Conservation (phyloP, 306 rosid species). For the Malus orientalis region DNA sequence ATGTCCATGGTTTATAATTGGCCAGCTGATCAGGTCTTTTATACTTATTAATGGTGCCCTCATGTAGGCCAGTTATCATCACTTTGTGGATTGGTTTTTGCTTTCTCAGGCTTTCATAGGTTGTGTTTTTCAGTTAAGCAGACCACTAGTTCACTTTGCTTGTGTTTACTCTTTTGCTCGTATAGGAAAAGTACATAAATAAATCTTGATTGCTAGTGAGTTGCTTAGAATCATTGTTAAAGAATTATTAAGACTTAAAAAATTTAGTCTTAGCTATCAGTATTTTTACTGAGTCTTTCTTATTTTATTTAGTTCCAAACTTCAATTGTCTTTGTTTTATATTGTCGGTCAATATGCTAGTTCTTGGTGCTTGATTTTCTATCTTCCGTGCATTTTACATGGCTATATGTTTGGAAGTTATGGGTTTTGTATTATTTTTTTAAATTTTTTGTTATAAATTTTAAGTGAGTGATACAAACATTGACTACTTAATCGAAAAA, state of each 20-base stretch:
- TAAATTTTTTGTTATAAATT: neutral
- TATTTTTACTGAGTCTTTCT: neutral
- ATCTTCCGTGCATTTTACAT: neutral
- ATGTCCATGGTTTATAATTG: conserved; percentile 99
- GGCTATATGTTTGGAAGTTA: neutral
- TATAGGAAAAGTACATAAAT: neutral
- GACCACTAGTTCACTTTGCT: neutral
- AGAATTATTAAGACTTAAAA: neutral
- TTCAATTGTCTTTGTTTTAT: neutral
- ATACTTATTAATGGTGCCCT: neutral
- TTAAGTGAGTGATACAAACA: neutral
- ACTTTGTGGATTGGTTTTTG: neutral
- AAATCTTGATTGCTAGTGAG: neutral
- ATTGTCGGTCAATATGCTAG: neutral
- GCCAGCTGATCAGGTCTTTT: conserved; percentile 96
- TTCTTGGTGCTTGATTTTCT: neutral
- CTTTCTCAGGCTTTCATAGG: neutral
- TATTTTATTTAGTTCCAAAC: neutral
- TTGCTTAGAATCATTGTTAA: neutral
- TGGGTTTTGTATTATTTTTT: neutral
- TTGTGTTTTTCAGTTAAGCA: neutral
- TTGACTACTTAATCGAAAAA: neutral
- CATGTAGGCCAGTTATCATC: neutral
- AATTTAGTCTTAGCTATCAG: neutral
- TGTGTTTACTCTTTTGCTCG: neutral